phyloP scores from a whole-genome alignment of 768 basidiomycete species.

The Mycena maculata region DNA sequence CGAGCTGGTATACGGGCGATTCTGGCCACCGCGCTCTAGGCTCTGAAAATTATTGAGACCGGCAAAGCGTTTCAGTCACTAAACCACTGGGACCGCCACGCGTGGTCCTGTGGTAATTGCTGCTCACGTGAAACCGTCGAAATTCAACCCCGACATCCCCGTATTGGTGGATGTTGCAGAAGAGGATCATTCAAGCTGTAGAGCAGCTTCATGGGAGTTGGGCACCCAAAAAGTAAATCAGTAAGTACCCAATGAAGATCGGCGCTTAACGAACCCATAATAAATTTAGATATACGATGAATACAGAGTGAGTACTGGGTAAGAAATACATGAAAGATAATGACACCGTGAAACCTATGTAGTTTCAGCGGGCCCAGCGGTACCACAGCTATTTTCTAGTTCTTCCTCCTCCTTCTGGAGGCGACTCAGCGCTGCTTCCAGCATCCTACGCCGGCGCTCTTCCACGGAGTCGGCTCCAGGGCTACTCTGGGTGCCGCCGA shows the following conservation, averaged over 20 bases:
- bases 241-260: too few relatives aligned
- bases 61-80: too few relatives aligned
- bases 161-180: too few relatives aligned
- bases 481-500: slow-evolving; percentile 54
- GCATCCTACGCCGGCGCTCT: slow-evolving; percentile 64
- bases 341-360: background rate
- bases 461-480: slow-evolving; percentile 58
- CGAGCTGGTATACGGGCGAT: too few relatives aligned
- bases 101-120: too few relatives aligned
- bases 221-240: background rate
- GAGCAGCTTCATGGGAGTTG: background rate
- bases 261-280: background rate
- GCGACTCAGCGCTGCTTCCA: slow-evolving; percentile 66
- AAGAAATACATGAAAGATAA: slow-evolving; percentile 14
- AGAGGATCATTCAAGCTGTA: too few relatives aligned
- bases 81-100: too few relatives aligned
- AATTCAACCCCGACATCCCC: too few relatives aligned
- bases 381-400: slow-evolving; percentile 78
- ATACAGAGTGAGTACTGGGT: slow-evolving; percentile 8
- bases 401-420: slow-evolving; percentile 76
- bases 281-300: background rate
- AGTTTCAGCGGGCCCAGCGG: slow-evolving; percentile 39
- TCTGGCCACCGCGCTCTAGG: too few relatives aligned
- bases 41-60: too few relatives aligned
- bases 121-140: too few relatives aligned